Evolutionary conservation across 305 asterid genomes (phyloP).

Genomic region (Solanum chacoense): DNA sequence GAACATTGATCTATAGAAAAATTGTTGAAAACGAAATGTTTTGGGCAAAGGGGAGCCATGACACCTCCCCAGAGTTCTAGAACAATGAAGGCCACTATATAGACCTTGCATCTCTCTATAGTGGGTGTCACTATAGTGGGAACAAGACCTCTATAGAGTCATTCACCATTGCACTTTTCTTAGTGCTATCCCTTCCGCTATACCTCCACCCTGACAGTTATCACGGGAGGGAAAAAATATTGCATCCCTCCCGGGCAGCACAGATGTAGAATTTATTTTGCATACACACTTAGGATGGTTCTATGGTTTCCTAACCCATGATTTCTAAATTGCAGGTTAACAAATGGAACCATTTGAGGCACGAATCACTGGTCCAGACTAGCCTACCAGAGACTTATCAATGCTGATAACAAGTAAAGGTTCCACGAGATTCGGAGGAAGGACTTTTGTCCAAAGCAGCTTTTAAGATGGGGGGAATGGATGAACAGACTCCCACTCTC

Average conservation of each 20-base stretch:
- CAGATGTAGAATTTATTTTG: too few species aligned
- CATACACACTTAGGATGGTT: not conserved
- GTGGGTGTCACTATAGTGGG: not conserved
- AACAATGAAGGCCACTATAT: not conserved
- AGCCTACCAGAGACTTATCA: not conserved
- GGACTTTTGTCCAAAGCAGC: not conserved
- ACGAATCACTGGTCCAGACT: not conserved
- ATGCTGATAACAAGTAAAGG: not conserved
- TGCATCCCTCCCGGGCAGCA: not conserved
- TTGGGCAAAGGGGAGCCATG: not conserved
- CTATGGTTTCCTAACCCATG: not conserved
- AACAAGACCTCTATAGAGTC: too few species aligned
- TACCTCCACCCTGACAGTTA: too few species aligned
- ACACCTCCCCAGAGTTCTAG: not conserved
- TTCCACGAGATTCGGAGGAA: not conserved
- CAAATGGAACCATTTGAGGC: not conserved
- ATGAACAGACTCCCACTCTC: not conserved
- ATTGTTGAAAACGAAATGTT: too few species aligned
- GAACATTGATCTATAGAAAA: not conserved
- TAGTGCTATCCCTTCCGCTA: too few species aligned
- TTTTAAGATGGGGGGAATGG: not conserved
- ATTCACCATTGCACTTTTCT: too few species aligned
- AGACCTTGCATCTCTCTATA: not conserved
- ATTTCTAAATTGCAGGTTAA: not conserved
- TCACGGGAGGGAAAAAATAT: too few species aligned